Percentiles rank a stretch among this genome's conserved stretches.
phyloP scores from a whole-genome alignment of 345 rosid genomes.

The Bruguiera sexangula region DNA sequence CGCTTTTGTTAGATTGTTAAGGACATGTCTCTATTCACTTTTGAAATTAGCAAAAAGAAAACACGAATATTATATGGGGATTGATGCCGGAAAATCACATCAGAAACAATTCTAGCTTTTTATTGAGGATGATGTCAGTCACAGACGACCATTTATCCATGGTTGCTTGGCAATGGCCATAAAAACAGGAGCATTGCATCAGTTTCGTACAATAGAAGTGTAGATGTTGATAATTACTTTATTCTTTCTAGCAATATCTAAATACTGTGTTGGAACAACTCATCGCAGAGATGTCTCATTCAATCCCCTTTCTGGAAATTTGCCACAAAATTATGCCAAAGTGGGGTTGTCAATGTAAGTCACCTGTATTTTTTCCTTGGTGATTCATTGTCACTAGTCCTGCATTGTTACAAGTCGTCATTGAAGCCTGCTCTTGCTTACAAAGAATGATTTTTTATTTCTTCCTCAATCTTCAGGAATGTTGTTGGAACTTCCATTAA shows the following conservation, averaged over 20 bases:
- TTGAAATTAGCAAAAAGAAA: background rate
- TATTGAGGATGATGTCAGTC: too few species aligned
- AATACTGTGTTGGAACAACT: background rate
- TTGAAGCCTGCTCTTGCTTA: constrained; percentile 1
- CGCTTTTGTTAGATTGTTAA: too few species aligned
- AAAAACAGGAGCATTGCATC: background rate
- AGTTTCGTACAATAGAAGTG: background rate
- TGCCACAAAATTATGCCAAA: constrained; percentile 29
- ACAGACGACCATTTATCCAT: too few species aligned
- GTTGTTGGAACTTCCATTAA: constrained; percentile 45
- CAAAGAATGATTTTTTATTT: constrained; percentile 13
- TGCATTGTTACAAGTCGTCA: too few species aligned
- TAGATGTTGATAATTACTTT: background rate
- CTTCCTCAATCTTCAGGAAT: constrained; percentile 33
- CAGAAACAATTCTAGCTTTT: too few species aligned
- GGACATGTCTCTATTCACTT: too few species aligned
- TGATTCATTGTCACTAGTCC: too few species aligned
- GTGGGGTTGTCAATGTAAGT: constrained; percentile 46
- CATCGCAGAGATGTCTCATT: constrained; percentile 52
- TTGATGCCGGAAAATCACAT: too few species aligned
- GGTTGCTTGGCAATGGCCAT: background rate
- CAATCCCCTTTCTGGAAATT: constrained; percentile 50
- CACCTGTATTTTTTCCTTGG: background rate
- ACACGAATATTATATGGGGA: background rate
- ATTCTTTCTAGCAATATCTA: background rate